These are phyloP conservation scores for Colletotrichum sansevieriae DNA, from an alignment of 2,329 filamentous ascomycete species.

Conservation along the genomic window DNA sequence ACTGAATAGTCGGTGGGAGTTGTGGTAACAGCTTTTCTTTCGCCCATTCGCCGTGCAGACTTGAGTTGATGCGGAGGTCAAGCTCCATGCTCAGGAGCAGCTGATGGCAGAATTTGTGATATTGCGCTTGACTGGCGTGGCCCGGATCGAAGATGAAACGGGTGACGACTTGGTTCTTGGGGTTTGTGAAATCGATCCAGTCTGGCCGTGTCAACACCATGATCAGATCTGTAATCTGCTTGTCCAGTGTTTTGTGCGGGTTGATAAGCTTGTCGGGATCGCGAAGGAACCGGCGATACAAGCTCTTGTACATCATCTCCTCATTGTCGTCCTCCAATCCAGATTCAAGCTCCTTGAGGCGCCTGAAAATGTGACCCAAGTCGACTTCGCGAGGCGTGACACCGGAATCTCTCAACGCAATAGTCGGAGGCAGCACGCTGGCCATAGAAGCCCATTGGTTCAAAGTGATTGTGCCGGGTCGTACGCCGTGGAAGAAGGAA, in stretches of 20 bases:
- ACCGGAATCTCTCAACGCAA: slow-evolving; percentile 70
- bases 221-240: slow-evolving; percentile 80
- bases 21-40: slow-evolving; percentile 74
- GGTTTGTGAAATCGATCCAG: slow-evolving; percentile 80
- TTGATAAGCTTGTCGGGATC: slow-evolving; percentile 73
- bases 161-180: slow-evolving; percentile 79
- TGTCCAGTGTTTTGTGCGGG: slow-evolving; percentile 74
- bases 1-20: slow-evolving; percentile 78
- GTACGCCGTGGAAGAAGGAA: slow-evolving; percentile 74
- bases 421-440: slow-evolving; percentile 67
- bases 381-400: slow-evolving; percentile 72
- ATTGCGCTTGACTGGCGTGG: slow-evolving; percentile 67
- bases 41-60: slow-evolving; percentile 70
- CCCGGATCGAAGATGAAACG: slow-evolving; percentile 77
- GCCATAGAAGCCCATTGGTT: slow-evolving; percentile 76
- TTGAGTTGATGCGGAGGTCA: slow-evolving; percentile 76
- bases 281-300: slow-evolving; percentile 77
- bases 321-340: slow-evolving; percentile 70
- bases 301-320: slow-evolving; percentile 69
- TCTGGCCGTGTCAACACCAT: slow-evolving; percentile 75
- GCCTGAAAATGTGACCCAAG: slow-evolving; percentile 68
- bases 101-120: slow-evolving; percentile 80
- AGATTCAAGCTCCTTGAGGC: slow-evolving; percentile 69
- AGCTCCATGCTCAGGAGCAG: slow-evolving; percentile 80
- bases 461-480: slow-evolving; percentile 78